Conservation (phyloP, 202 grass and related monocot species). For the Dendrocalamus latiflorus region DNA sequence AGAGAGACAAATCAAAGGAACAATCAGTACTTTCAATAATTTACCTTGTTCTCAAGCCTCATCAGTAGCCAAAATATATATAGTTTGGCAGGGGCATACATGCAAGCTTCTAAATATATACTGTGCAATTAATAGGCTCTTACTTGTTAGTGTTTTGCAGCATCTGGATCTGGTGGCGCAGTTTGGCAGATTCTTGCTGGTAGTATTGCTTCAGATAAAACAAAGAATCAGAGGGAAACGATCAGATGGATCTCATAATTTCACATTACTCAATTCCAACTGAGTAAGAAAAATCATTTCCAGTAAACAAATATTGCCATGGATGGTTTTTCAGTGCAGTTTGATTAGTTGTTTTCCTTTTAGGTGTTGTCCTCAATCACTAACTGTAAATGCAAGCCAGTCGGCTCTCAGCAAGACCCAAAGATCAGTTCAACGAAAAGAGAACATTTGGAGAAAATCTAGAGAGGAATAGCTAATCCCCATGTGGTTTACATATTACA, state of each 20-base stretch:
- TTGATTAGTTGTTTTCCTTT: neutral
- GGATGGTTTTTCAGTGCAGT: neutral
- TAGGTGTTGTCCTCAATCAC: neutral
- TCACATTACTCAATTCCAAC: neutral
- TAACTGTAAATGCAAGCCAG: neutral
- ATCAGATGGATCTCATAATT: neutral
- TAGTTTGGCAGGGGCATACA: neutral
- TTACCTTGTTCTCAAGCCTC: neutral
- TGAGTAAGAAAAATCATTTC: neutral
- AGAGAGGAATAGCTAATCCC: neutral
- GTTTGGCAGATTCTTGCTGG: slow-evolving; percentile 72
- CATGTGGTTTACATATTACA: neutral
- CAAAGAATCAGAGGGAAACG: neutral
- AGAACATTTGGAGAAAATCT: neutral
- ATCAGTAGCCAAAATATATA: neutral
- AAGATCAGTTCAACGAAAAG: neutral
- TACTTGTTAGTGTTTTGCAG: slow-evolving; percentile 83
- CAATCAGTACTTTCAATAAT: neutral
- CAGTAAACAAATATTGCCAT: neutral
- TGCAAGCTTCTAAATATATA: neutral
- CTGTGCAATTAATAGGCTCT: neutral
- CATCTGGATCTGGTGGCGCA: slow-evolving; percentile 82
- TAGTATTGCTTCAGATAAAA: slow-evolving; percentile 77
- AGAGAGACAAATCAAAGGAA: neutral
- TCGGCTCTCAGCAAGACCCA: neutral